Conservation (phyloP, 192 early-diverging fungal species). For the Neocallimastix lanati region DNA sequence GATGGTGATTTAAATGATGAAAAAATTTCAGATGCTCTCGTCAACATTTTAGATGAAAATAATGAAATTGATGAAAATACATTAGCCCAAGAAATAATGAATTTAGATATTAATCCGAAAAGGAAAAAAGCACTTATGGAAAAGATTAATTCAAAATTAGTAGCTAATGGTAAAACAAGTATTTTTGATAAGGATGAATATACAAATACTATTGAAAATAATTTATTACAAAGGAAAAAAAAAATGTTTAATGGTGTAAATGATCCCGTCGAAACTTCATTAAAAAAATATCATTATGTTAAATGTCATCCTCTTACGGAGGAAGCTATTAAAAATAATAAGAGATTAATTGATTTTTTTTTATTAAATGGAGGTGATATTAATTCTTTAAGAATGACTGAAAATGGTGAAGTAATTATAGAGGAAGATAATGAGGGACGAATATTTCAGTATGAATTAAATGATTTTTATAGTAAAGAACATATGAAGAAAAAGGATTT, state of each 20-base stretch:
- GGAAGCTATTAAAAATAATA: background rate
- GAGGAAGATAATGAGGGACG: background rate
- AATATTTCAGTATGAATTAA: background rate
- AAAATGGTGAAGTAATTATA: background rate
- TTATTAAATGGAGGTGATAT: background rate
- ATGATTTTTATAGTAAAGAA: background rate
- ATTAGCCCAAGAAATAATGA: background rate
- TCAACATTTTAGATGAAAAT: background rate
- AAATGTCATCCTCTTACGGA: background rate
- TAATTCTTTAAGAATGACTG: background rate
- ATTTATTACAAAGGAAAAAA: no score
- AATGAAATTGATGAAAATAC: background rate
- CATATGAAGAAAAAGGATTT: background rate
- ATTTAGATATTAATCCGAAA: background rate
- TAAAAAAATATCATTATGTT: background rate
- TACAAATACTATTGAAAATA: no score
- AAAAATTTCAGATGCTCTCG: background rate
- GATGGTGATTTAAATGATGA: background rate
- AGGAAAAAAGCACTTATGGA: background rate
- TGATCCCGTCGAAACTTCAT: background rate
- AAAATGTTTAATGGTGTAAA: no score
- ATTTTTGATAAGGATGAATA: no score
- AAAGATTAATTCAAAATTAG: background rate
- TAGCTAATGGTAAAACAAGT: no score
- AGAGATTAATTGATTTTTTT: background rate